Evolutionary conservation across 495 filamentous ascomycete genomes (phyloP), one percentile per base, ranked within the genome.

Genomic region (Penicillium alfredii): DNA sequence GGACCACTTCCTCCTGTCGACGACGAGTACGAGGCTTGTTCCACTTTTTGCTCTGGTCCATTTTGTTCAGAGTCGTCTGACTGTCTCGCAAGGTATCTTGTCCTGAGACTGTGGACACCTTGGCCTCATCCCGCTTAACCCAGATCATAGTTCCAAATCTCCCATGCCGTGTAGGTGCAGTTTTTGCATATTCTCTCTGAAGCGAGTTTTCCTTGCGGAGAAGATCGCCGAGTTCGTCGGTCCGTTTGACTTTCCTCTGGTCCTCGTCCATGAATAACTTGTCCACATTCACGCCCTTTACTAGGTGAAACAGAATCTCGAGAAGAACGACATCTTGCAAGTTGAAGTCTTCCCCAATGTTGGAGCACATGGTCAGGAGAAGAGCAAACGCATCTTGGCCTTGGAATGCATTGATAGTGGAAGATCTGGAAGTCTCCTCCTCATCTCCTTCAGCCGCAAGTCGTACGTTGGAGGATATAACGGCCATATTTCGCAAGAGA

Each of bases 81-180:
- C 73, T 71, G 43, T 90, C 79, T 14, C 80, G 73, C 34, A 97
- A 71, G 10, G 81, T 79, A 45, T 83, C 78, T 55, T 97, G 93
- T 6, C 93, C 93, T 2, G 86, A 86, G 2, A 99, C 78, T 0
- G 88, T 90, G 4, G 84, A 80, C 30, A 90, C 69, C 47, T 83
- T 86, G 6, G 73, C 68, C 53, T 92, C 85, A 36, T 84, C 83
- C 33, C 86, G 72, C 63, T 96, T 87, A 25, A 99, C 79, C 92
- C 93, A 97, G 12, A 94, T 81, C 82, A 96, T 95, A 9, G 88
- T 94, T 1, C 93, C 93, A 54, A 96, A 99, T 34, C 93, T 74
- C 44, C 88, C 93, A 57, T 99, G 93, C 22, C 93, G 67, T 5
- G 88, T 88, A 2, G 88, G 87, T 4, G 84, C 85, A 47, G 82